Percentiles rank a stretch among this genome's conserved stretches.
Conservation (phyloP, 2,329 filamentous ascomycete genomes). For the Xylaria sp. region DNA sequence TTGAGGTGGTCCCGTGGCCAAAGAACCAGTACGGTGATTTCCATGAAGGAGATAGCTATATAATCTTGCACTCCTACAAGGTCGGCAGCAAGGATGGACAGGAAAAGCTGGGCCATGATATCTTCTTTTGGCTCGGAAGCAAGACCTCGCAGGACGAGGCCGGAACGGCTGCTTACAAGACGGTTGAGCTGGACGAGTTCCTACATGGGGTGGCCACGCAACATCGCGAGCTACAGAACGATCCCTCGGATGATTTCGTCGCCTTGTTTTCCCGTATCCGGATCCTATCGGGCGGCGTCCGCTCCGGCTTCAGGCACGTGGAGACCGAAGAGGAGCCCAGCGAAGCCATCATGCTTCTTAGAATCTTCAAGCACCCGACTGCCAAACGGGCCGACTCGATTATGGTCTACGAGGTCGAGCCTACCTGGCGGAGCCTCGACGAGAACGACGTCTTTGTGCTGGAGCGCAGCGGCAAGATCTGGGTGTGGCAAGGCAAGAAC, state of each 20-base stretch:
- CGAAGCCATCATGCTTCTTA: slow-evolving; percentile 56
- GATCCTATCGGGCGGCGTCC: slow-evolving; percentile 63
- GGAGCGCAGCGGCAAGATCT: slow-evolving; percentile 65
- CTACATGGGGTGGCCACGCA: slow-evolving; percentile 63
- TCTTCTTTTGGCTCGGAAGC: slow-evolving; percentile 71
- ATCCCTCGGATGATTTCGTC: slow-evolving; percentile 62
- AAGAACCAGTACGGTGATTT: slow-evolving; percentile 60
- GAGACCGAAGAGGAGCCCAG: slow-evolving; percentile 48
- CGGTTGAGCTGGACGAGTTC: slow-evolving; percentile 71
- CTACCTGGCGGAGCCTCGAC: slow-evolving; percentile 63
- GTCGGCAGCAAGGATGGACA: slow-evolving; percentile 47
- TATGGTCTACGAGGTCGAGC: slow-evolving; percentile 66
- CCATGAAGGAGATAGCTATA: slow-evolving; percentile 70
- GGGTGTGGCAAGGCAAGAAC: slow-evolving; percentile 68
- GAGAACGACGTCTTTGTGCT: slow-evolving; percentile 68
- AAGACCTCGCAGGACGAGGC: slow-evolving; percentile 71
- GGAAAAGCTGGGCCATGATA: slow-evolving; percentile 59
- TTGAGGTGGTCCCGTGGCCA: slow-evolving; percentile 66
- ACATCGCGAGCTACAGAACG: slow-evolving; percentile 64
- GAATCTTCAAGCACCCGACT: slow-evolving; percentile 63
- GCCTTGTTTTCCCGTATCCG: slow-evolving; percentile 61
- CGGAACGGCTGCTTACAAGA: slow-evolving; percentile 71
- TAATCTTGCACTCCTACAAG: slow-evolving; percentile 63
- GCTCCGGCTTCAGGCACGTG: slow-evolving; percentile 66
- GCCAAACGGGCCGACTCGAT: slow-evolving; percentile 51